phyloP scores from a whole-genome alignment of 2,329 filamentous ascomycete genomes.

The Stenocarpella maydis region DNA sequence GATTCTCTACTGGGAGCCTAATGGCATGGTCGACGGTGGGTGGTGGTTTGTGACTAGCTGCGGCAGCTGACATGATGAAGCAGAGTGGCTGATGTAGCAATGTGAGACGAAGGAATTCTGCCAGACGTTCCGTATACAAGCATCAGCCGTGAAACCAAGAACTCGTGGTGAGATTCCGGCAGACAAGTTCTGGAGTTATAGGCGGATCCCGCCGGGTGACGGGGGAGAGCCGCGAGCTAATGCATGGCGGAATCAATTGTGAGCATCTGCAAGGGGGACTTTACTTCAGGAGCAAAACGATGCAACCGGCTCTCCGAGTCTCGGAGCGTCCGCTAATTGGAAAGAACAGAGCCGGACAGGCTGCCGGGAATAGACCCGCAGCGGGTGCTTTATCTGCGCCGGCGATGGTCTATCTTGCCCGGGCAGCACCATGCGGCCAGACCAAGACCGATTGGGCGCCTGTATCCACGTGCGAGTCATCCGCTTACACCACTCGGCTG shows the following conservation, averaged over 20 bases:
- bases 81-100: neutral
- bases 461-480: neutral
- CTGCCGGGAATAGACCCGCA: constrained; percentile 10
- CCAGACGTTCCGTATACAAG: neutral
- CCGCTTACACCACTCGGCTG: neutral
- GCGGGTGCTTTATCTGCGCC: constrained; percentile 13
- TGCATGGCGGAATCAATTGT: neutral
- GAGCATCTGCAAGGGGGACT: no score
- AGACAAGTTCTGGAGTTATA: no score
- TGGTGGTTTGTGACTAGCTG: neutral
- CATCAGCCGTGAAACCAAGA: neutral
- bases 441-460: neutral
- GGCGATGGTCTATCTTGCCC: constrained; percentile 8
- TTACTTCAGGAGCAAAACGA: neutral
- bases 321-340: neutral
- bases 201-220: no score
- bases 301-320: neutral
- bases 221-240: neutral
- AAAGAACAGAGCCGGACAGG: neutral
- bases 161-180: neutral
- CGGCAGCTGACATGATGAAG: neutral
- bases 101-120: neutral
- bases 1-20: constrained; percentile 32
- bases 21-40: neutral
- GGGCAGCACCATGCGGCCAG: neutral